Percentiles rank a stretch among this genome's conserved stretches.
Conservation (phyloP, 768 basidiomycete genomes). For the Tulasnella sp. region DNA sequence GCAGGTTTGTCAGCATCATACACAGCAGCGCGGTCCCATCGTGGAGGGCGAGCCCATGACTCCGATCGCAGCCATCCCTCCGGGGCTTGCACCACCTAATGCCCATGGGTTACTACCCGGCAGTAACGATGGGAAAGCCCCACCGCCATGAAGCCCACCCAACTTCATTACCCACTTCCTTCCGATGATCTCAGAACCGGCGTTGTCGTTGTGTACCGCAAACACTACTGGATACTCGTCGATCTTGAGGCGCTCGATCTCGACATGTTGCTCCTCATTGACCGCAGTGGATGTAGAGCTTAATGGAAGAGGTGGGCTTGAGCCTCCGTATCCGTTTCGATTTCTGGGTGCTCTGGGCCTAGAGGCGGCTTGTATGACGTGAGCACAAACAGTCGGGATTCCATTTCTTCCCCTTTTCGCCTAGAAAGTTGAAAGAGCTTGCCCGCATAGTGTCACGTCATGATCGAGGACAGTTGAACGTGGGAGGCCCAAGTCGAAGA, state of each 20-base stretch:
- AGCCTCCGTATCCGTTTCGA: slow-evolving; percentile 6
- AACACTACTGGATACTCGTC: slow-evolving; percentile 15
- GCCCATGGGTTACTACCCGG: not conserved
- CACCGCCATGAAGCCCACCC: slow-evolving; percentile 9
- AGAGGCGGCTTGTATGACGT: slow-evolving; percentile 11
- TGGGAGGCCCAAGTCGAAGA: slow-evolving; percentile 1
- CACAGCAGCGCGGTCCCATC: not conserved
- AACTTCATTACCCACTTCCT: slow-evolving; percentile 11
- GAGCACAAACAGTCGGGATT: slow-evolving; percentile 7
- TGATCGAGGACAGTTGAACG: slow-evolving; percentile 2
- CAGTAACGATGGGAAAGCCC: not conserved
- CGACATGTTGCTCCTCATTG: slow-evolving; percentile 4
- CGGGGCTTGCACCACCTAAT: not conserved
- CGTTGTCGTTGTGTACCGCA: not conserved
- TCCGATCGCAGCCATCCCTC: slow-evolving; percentile 1
- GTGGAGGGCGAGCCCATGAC: not conserved
- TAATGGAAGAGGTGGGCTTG: slow-evolving; percentile 10
- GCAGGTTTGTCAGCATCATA: not conserved
- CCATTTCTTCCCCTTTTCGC: not conserved
- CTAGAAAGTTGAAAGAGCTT: not conserved
- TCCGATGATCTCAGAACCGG: not conserved
- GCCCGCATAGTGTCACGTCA: slow-evolving; percentile 2
- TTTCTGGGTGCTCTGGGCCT: not conserved
- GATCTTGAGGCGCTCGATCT: slow-evolving; percentile 14
- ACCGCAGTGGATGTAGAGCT: not conserved